These are phyloP conservation scores for Phoenix dactylifera DNA, from an alignment of 176 grass and related monocot genomes.

Conservation along the genomic window DNA sequence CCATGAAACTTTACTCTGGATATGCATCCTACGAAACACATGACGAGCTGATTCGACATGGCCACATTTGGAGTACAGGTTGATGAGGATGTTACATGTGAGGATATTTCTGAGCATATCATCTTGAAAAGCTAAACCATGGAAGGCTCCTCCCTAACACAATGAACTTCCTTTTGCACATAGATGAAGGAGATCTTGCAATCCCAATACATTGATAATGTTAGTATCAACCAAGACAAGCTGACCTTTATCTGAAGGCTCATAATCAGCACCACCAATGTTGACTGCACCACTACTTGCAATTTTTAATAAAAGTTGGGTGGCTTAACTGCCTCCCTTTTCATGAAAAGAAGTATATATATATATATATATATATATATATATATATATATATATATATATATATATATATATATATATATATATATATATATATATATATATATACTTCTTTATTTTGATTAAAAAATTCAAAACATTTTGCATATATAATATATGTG, in stretches of 20 bases:
- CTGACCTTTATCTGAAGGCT: constrained; percentile 11
- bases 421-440: too few species aligned
- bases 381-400: too few species aligned
- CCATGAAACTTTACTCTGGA: constrained; percentile 50
- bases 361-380: too few species aligned
- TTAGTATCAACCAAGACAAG: constrained; percentile 17
- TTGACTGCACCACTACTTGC: too few species aligned
- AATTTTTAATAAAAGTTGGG: too few species aligned
- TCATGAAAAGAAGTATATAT: too few species aligned
- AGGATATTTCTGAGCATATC: constrained; percentile 41
- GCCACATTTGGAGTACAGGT: constrained; percentile 49
- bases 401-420: too few species aligned
- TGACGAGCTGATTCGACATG: constrained; percentile 27
- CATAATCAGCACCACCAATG: constrained; percentile 4
- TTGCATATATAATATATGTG: too few species aligned
- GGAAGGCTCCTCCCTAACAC: constrained; percentile 35
- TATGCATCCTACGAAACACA: constrained; percentile 46
- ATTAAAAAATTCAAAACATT: too few species aligned
- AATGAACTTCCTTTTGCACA: constrained; percentile 34
- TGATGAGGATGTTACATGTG: constrained; percentile 59
- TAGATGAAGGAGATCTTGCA: constrained; percentile 32
- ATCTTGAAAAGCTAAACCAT: constrained; percentile 41
- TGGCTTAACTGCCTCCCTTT: too few species aligned
- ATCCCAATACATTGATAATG: constrained; percentile 11
- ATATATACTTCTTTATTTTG: too few species aligned